phyloP scores from a whole-genome alignment of 176 grass and related monocot genomes.

The Carex littledalei region DNA sequence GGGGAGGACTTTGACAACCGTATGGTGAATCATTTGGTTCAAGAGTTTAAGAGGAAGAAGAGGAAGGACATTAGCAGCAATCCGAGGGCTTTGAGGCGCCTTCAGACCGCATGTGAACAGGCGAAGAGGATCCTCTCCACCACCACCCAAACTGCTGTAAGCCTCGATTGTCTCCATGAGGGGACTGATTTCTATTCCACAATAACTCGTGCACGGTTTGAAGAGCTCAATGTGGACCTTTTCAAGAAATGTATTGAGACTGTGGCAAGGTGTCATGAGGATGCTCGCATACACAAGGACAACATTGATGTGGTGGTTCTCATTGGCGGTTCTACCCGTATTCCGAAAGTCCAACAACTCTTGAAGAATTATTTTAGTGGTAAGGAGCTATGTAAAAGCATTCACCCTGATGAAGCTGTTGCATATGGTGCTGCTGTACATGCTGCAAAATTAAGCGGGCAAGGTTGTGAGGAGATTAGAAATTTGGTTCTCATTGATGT shows the following conservation, averaged over 20 bases:
- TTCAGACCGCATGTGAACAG: neutral
- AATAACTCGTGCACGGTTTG: constrained; percentile 30
- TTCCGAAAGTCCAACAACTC: constrained; percentile 25
- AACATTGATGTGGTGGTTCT: constrained; percentile 25
- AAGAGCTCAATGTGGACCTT: constrained; percentile 36
- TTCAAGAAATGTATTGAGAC: constrained; percentile 35
- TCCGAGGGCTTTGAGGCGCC: neutral
- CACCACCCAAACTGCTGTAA: constrained; percentile 23
- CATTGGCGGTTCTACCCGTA: constrained; percentile 14
- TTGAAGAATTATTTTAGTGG: constrained; percentile 25
- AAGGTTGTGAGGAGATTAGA: constrained; percentile 16
- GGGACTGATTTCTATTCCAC: constrained; percentile 35
- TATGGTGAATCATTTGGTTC: neutral
- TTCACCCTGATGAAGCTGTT: constrained; percentile 30
- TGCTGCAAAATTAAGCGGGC: constrained; percentile 28
- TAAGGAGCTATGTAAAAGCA: constrained; percentile 34
- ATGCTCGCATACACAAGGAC: constrained; percentile 30
- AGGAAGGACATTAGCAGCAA: neutral
- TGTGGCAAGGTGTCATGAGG: constrained; percentile 21
- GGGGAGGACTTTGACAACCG: neutral
- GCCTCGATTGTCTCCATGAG: constrained; percentile 28
- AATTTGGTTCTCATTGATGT: constrained; percentile 21
- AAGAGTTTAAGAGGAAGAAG: neutral
- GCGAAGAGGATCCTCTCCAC: constrained; percentile 30
- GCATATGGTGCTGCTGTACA: constrained; percentile 36